Percentiles rank a stretch among this genome's conserved stretches.
Conservation (phyloP, 2,329 filamentous ascomycete genomes). For the Penicillium digitatum region DNA sequence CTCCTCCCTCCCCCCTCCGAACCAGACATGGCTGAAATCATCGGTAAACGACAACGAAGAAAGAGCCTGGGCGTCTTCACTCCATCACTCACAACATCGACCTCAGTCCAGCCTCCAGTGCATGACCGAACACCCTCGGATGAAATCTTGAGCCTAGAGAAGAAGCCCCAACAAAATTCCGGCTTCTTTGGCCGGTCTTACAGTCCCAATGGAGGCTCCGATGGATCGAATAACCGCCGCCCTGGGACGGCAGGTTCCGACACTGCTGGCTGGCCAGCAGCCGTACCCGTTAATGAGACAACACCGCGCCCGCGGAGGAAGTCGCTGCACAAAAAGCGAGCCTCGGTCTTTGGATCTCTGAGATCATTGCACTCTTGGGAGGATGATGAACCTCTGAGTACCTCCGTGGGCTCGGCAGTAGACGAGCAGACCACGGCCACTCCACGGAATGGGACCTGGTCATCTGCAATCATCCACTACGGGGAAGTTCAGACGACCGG, state of each 20-base stretch:
- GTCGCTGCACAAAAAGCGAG: conserved; percentile 46
- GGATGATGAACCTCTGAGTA: conserved; percentile 51
- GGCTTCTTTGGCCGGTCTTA: conserved; percentile 36
- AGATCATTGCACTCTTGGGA: conserved; percentile 51
- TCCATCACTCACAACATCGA: conserved; percentile 25
- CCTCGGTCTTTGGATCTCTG: conserved; percentile 59
- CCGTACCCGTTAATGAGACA: conserved; percentile 25
- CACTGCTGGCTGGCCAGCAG: conserved; percentile 19
- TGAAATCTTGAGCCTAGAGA: conserved; percentile 32
- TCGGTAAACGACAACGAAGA: conserved; percentile 34
- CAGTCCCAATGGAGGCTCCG: conserved; percentile 28
- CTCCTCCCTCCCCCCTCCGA: background rate
- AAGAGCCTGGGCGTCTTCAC: conserved; percentile 36
- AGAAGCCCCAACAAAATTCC: conserved; percentile 37
- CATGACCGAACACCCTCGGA: conserved; percentile 40
- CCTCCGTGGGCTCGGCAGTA: conserved; percentile 49
- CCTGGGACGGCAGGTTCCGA: conserved; percentile 31
- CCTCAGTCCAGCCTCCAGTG: conserved; percentile 18
- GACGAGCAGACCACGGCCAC: conserved; percentile 44
- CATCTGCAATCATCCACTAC: conserved; percentile 56
- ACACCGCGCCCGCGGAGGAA: conserved; percentile 38
- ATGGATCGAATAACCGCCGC: conserved; percentile 24
- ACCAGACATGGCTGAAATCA: conserved; percentile 32
- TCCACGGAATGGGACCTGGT: conserved; percentile 39
- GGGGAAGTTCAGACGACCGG: conserved; percentile 68